Evolutionary conservation across 2,329 filamentous ascomycete species (phyloP), one percentile per base, ranked within the genome.

Genomic region (Nigrospora sphaerica): DNA sequence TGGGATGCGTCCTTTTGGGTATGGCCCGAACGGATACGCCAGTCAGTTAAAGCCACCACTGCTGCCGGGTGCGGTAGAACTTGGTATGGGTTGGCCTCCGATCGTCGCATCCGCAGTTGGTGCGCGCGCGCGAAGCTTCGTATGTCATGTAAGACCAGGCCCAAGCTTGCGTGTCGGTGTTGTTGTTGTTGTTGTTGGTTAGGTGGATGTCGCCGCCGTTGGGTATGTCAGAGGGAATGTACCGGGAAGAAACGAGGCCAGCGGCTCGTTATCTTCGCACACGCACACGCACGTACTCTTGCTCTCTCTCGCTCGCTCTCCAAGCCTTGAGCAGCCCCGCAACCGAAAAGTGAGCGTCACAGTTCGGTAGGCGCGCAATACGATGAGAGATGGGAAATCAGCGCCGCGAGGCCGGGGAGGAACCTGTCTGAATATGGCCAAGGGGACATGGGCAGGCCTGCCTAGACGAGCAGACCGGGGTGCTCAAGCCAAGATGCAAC

Each of bases 401-500:
- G 45, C 43, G 43, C 40, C 43, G 40, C 32, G 32, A 45, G 23
- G 44, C 47, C 47, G 43, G 34, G 34, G 17, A 42, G 40, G 18
- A 19, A 42, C 40, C 40, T 28, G 23, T 28, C 36, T 43, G 39
- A 32, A 42, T 52, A 32, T 41, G 17, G 47, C 39, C 50, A 39
- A 54, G 52, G 52, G 52, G 50, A 48, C 44, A 42, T 51, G 36
- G 42, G 35, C 47, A 42, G 41, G 32, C 45, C 44, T 38, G 43
- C 41, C 44, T 39, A 38, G 46, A 42, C 33, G 46, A 39, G 38
- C 39, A 40, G 51, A 48, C 47, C 46, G 47, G 53, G 52, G 52
- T 47, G 47, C 46, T 45, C 47, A 53, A 55, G 54, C 54, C 54
- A 49, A 57, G 52, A 53, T 50, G 50, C 49, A 49, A 49, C 51